A percentile compares a stretch with the other conserved stretches of the same genome.
Evolutionary conservation across 495 filamentous ascomycete species (phyloP).

Genomic region (Talaromyces liani): DNA sequence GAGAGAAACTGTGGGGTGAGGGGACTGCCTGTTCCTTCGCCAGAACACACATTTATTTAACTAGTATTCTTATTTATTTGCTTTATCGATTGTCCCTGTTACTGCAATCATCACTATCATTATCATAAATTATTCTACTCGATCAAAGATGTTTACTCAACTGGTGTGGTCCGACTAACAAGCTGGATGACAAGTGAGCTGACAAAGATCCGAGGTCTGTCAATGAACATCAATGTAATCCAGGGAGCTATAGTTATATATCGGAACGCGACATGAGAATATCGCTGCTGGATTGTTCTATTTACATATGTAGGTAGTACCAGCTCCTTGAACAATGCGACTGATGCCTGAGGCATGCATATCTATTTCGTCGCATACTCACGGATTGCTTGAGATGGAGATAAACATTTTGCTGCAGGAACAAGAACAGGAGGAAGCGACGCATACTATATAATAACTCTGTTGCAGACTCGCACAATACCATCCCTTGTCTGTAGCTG

Average conservation of each 20-base stretch:
- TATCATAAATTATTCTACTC: not conserved
- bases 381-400: too few relatives aligned
- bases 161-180: not conserved
- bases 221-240: not conserved
- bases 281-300: not conserved
- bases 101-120: not conserved
- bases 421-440: not conserved
- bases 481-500: not conserved
- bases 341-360: not conserved
- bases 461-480: not conserved
- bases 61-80: too few relatives aligned
- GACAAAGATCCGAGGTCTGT: not conserved
- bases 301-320: too few relatives aligned
- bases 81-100: not conserved
- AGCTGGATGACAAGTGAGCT: not conserved
- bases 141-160: not conserved
- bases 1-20: conserved; percentile 2
- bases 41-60: too few relatives aligned
- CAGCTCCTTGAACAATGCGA: not conserved
- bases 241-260: not conserved
- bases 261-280: not conserved
- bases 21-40: not conserved
- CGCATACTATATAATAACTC: not conserved
- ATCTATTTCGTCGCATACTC: not conserved
- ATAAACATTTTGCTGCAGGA: not conserved